These are phyloP conservation scores for Cicer cuneatum DNA, from an alignment of 306 rosid genomes.

Conservation along the genomic window DNA sequence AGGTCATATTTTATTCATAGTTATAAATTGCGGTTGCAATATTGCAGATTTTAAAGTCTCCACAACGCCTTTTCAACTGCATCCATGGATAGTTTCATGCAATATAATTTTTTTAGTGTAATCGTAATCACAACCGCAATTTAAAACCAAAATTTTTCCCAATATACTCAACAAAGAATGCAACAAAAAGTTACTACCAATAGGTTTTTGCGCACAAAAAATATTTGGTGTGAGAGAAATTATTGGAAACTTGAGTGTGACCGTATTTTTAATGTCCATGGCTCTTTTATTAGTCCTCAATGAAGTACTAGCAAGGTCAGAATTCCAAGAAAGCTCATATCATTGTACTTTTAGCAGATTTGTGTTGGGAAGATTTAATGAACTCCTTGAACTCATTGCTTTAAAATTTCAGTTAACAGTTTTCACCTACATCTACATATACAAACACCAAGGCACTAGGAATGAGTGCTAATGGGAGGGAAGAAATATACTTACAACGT, in stretches of 20 bases:
- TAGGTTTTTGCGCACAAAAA: too few species aligned
- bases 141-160: too few species aligned
- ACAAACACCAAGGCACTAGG: not conserved
- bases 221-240: not conserved
- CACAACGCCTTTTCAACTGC: accelerated
- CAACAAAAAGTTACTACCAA: too few species aligned
- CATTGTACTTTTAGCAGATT: slow-evolving; percentile 29
- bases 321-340: slow-evolving; percentile 44
- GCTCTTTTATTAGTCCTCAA: slow-evolving; percentile 31
- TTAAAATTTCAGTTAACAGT: slow-evolving; percentile 13
- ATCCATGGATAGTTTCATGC: too few species aligned
- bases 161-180: too few species aligned
- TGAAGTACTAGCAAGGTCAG: slow-evolving; percentile 30
- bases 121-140: too few species aligned
- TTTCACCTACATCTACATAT: slow-evolving; percentile 13
- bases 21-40: too few species aligned
- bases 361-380: not conserved
- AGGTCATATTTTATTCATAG: too few species aligned
- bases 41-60: too few species aligned
- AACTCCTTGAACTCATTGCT: too few species aligned
- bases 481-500: too few species aligned
- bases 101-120: too few species aligned
- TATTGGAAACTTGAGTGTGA: slow-evolving; percentile 42
- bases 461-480: slow-evolving; percentile 9
- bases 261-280: slow-evolving; percentile 37